Evolutionary conservation across 306 rosid genomes (phyloP).

Genomic region (Leucaena leucocephala): DNA sequence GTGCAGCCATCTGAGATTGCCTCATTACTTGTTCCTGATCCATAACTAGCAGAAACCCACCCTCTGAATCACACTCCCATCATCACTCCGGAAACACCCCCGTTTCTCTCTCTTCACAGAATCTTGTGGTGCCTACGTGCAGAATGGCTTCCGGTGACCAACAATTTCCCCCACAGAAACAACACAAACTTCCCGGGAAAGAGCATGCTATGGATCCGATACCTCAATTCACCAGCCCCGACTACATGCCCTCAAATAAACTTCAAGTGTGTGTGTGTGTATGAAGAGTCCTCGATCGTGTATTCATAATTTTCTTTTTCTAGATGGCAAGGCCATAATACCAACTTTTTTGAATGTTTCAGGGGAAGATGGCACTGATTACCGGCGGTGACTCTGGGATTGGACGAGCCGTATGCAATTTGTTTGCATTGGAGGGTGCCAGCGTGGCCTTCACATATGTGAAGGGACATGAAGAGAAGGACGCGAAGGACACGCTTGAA

Average conservation of each 20-base stretch:
- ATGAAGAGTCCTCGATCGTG: neutral
- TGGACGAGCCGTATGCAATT: conserved; percentile 69
- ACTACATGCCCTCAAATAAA: conserved; percentile 73
- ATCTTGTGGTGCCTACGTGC: conserved; percentile 26
- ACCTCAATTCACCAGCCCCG: conserved; percentile 62
- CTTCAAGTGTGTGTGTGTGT: conserved; percentile 46
- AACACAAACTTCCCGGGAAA: conserved; percentile 73
- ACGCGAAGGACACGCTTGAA: conserved; percentile 62
- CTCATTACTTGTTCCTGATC: conserved; percentile 5
- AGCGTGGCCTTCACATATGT: conserved; percentile 79
- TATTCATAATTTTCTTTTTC: neutral
- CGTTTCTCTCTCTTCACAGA: neutral
- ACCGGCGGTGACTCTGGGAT: conserved; percentile 88
- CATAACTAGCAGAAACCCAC: conserved; percentile 3
- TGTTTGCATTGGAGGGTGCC: conserved; percentile 77
- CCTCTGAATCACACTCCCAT: conserved; percentile 22
- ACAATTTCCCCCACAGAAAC: conserved; percentile 66
- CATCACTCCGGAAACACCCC: conserved; percentile 16
- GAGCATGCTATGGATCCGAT: conserved; percentile 74
- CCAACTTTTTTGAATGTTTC: neutral
- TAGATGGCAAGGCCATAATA: neutral
- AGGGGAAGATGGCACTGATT: conserved; percentile 84
- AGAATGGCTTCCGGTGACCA: conserved; percentile 67
- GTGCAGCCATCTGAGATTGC: conserved; percentile 3
- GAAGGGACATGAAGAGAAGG: conserved; percentile 71